A percentile compares a stretch with the other conserved stretches of the same genome.
These are phyloP conservation scores for Hemileccinum rubropunctum DNA, from an alignment of 768 basidiomycete species.

Conservation along the genomic window DNA sequence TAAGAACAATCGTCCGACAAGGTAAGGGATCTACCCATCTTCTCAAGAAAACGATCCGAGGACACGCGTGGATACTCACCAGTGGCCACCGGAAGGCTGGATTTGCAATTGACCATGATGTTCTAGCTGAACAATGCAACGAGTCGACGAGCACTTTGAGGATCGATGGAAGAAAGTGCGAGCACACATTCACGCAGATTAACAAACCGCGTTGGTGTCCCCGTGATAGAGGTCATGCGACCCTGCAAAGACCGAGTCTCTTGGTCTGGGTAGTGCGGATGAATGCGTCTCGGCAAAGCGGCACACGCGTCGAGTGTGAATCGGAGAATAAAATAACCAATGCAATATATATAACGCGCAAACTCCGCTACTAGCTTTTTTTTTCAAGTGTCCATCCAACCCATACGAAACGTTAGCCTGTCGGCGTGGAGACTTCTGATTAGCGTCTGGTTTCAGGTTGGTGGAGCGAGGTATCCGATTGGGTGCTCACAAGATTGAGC, in stretches of 20 bases:
- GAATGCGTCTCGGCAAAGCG: constrained; percentile 14
- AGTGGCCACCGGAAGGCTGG: constrained; percentile 26
- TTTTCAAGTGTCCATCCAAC: constrained; percentile 66
- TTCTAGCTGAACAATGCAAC: background rate
- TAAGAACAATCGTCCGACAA: constrained; percentile 18
- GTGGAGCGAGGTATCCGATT: constrained; percentile 66
- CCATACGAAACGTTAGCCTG: constrained; percentile 58
- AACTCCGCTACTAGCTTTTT: constrained; percentile 19
- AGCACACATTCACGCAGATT: too few species aligned
- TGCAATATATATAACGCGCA: constrained; percentile 24
- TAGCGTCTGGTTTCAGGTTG: constrained; percentile 70
- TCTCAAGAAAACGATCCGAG: background rate
- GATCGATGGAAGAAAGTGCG: background rate
- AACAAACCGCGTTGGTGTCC: too few species aligned
- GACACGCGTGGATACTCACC: constrained; percentile 9
- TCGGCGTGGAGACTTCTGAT: constrained; percentile 45
- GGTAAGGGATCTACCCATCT: constrained; percentile 20
- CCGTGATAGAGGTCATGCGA: constrained; percentile 45
- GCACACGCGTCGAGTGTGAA: constrained; percentile 13
- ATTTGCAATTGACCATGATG: constrained; percentile 21
- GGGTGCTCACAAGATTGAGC: constrained; percentile 52
- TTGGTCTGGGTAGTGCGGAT: constrained; percentile 44
- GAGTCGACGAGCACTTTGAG: background rate
- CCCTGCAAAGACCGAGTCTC: constrained; percentile 73
- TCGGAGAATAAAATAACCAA: constrained; percentile 25